phyloP scores from a whole-genome alignment of 345 rosid species.

The Psidium friedrichsthalianum region DNA sequence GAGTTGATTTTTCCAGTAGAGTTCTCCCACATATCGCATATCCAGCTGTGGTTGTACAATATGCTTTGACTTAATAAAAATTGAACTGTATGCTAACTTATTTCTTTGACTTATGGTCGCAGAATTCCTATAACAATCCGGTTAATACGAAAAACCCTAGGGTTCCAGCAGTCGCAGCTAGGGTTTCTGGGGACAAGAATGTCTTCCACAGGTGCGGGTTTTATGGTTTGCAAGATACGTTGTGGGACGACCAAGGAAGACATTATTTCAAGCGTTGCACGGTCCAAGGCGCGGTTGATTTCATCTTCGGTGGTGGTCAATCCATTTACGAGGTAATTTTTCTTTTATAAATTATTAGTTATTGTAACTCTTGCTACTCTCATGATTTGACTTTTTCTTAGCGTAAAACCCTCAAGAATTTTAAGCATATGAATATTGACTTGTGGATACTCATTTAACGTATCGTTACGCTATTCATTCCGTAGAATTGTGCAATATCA shows the following conservation, averaged over 20 bases:
- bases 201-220: conserved; percentile 24
- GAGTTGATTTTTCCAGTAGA: background rate
- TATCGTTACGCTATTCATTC: background rate
- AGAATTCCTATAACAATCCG: conserved; percentile 28
- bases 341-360: too few relatives aligned
- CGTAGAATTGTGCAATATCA: conserved; percentile 38
- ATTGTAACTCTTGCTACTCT: too few relatives aligned
- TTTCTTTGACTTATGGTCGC: background rate
- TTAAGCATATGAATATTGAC: too few relatives aligned
- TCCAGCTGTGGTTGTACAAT: background rate
- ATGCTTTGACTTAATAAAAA: background rate
- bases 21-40: background rate
- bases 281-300: conserved; percentile 35
- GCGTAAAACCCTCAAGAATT: too few relatives aligned
- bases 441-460: too few relatives aligned
- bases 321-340: conserved; percentile 27
- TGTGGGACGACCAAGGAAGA: conserved; percentile 29
- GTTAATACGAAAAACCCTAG: background rate
- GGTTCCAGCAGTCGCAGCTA: conserved; percentile 22
- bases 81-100: background rate
- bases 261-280: conserved; percentile 22
- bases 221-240: conserved; percentile 29
- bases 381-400: too few relatives aligned
- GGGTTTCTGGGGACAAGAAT: conserved; percentile 22
- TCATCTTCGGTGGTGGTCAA: conserved; percentile 33